These are phyloP conservation scores for Tausonia pullulans DNA, from an alignment of 1,284 basidiomycete genomes.

Conservation along the genomic window DNA sequence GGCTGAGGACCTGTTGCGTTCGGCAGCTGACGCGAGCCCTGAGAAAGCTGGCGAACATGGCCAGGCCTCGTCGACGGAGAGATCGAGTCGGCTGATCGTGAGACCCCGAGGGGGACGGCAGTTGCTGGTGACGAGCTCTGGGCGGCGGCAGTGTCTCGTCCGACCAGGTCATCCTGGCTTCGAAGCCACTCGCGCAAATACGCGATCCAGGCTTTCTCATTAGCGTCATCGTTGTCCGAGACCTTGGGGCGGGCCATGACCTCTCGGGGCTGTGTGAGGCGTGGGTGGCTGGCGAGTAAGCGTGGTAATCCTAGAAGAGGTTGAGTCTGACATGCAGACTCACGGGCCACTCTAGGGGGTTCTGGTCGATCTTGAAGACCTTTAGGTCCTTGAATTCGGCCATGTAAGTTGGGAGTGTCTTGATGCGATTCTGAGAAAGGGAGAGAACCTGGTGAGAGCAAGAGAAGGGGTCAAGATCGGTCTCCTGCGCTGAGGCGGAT, in stretches of 20 bases:
- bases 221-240: conserved; percentile 13
- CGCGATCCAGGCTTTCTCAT: conserved; percentile 12
- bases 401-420: conserved; percentile 67
- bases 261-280: conserved; percentile 23
- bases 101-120: too few relatives aligned
- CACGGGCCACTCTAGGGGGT: conserved; percentile 83
- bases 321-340: conserved; percentile 20
- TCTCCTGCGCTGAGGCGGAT: not conserved
- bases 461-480: conserved; percentile 12
- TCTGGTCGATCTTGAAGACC: conserved; percentile 77
- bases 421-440: conserved; percentile 73
- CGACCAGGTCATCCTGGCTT: too few relatives aligned
- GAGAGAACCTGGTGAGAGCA: conserved; percentile 57
- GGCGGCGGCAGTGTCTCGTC: too few relatives aligned
- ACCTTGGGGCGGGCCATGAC: conserved; percentile 26
- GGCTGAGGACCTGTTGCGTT: too few relatives aligned
- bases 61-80: too few relatives aligned
- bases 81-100: too few relatives aligned
- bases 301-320: not conserved
- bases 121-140: too few relatives aligned
- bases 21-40: too few relatives aligned
- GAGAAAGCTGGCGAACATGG: too few relatives aligned
- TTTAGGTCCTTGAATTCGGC: conserved; percentile 59
- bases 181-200: too few relatives aligned
- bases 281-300: too few relatives aligned